These are phyloP conservation scores for Trichoderma asperelloides DNA, from an alignment of 495 filamentous ascomycete species.

Conservation along the genomic window DNA sequence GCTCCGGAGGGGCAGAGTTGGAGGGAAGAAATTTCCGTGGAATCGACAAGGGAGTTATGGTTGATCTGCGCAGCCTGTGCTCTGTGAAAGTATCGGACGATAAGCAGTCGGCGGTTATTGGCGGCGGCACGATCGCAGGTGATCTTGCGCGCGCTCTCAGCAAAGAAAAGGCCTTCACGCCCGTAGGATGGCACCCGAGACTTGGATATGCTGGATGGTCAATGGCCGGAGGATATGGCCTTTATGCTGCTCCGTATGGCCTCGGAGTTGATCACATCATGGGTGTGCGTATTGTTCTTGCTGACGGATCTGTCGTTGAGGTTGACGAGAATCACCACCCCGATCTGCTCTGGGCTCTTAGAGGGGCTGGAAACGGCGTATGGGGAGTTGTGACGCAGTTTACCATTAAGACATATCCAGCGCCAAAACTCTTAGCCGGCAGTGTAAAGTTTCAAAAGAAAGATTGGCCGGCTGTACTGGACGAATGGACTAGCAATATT, in stretches of 20 bases:
- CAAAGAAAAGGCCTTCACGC: slow-evolving; percentile 21
- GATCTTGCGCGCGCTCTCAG: slow-evolving; percentile 9
- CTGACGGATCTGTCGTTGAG: slow-evolving; percentile 18
- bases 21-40: background rate
- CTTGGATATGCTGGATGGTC: slow-evolving; percentile 32
- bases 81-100: background rate
- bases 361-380: slow-evolving; percentile 29
- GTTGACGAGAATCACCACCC: slow-evolving; percentile 22
- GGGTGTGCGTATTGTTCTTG: slow-evolving; percentile 24
- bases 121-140: background rate
- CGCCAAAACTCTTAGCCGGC: slow-evolving; percentile 25
- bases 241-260: slow-evolving; percentile 23
- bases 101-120: background rate
- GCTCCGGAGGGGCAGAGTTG: background rate
- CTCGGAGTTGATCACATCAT: slow-evolving; percentile 32
- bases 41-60: background rate
- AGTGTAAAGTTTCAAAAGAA: slow-evolving; percentile 19
- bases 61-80: background rate
- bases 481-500: slow-evolving; percentile 18
- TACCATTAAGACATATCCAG: slow-evolving; percentile 23
- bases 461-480: slow-evolving; percentile 18
- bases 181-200: slow-evolving; percentile 18
- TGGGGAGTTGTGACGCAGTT: slow-evolving; percentile 33
- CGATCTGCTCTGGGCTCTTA: slow-evolving; percentile 28
- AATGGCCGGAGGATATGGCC: slow-evolving; percentile 30